Conservation (phyloP, 192 early-diverging fungal species). For the Thamnidium elegans region DNA sequence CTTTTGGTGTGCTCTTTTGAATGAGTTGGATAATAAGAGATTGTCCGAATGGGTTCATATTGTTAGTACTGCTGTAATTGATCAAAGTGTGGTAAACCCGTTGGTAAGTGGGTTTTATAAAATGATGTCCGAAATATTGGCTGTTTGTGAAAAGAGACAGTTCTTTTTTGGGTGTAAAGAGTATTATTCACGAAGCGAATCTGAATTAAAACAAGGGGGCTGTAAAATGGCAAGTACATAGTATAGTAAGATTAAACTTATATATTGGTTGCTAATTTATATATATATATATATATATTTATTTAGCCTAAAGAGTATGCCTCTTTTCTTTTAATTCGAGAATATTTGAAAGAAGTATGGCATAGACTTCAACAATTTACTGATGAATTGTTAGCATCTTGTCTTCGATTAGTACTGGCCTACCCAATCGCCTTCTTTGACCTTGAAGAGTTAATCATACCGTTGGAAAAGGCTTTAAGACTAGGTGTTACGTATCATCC, state of each 20-base stretch:
- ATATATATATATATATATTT: not conserved
- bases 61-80: conserved; percentile 48
- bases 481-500: conserved; percentile 64
- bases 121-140: conserved; percentile 49
- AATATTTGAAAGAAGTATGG: conserved; percentile 59
- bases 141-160: conserved; percentile 38
- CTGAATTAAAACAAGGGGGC: not conserved
- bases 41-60: conserved; percentile 61
- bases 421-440: conserved; percentile 57
- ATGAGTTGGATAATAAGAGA: conserved; percentile 34
- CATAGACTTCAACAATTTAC: conserved; percentile 63
- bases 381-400: conserved; percentile 71
- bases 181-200: conserved; percentile 2
- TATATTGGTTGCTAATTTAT: not conserved
- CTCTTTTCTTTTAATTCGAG: conserved; percentile 25
- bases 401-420: conserved; percentile 61
- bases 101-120: conserved; percentile 76
- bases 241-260: not conserved
- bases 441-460: conserved; percentile 45
- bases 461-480: conserved; percentile 61
- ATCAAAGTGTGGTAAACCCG: conserved; percentile 52
- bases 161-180: conserved; percentile 34
- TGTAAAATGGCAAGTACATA: not conserved
- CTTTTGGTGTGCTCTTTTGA: conserved; percentile 55
- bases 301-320: conserved; percentile 15